Conservation (phyloP, 2,329 filamentous ascomycete genomes). For the Basipetospora chlamydospora region DNA sequence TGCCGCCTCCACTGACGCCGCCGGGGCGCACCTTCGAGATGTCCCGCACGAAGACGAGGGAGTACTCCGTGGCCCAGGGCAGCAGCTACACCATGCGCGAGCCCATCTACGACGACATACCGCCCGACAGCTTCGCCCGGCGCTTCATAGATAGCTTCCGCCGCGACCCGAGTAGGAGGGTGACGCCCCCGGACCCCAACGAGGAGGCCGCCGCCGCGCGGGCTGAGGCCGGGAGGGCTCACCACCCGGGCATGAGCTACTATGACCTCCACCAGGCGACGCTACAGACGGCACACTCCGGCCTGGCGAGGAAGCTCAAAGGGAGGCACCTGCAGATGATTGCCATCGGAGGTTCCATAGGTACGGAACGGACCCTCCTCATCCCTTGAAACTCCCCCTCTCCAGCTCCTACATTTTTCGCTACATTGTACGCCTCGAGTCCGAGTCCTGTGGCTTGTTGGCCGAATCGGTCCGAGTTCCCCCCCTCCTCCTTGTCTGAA, state of each 20-base stretch:
- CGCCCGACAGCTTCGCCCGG: slow-evolving; percentile 18
- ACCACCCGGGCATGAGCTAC: slow-evolving; percentile 26
- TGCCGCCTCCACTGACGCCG: background rate
- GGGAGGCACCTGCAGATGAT: slow-evolving; percentile 92
- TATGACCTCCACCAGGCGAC: slow-evolving; percentile 44
- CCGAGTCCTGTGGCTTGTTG: no score
- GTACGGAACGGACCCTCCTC: no score
- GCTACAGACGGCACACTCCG: slow-evolving; percentile 61
- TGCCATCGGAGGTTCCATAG: slow-evolving; percentile 85
- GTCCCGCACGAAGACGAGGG: slow-evolving; percentile 37
- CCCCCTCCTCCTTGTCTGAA: no score
- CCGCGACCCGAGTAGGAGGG: slow-evolving; percentile 37
- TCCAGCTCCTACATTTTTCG: no score
- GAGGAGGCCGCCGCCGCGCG: slow-evolving; percentile 17
- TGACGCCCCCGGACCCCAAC: slow-evolving; percentile 26
- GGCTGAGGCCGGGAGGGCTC: slow-evolving; percentile 15
- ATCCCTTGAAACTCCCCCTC: no score
- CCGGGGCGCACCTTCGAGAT: slow-evolving; percentile 3
- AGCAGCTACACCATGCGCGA: slow-evolving; percentile 38
- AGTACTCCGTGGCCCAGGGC: slow-evolving; percentile 37
- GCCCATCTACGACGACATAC: slow-evolving; percentile 26
- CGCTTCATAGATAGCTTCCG: slow-evolving; percentile 48
- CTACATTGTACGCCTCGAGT: no score
- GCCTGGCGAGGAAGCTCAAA: slow-evolving; percentile 65
- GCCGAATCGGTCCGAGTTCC: no score